Evolutionary conservation across 306 rosid species (phyloP).

Genomic region (Quercus variabilis): DNA sequence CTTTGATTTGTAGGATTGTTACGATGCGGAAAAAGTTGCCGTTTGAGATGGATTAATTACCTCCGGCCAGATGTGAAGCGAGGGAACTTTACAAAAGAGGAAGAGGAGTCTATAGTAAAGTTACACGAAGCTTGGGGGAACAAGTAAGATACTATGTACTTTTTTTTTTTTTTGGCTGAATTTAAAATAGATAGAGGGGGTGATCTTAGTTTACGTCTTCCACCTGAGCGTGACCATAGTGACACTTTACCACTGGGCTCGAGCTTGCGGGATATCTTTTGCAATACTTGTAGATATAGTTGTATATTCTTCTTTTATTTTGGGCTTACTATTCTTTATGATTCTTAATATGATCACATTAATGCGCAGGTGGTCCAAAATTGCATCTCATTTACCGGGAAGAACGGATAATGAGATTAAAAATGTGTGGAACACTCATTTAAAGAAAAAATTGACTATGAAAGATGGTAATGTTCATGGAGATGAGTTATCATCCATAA

Average conservation of each 20-base stretch:
- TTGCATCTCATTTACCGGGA: conserved; percentile 76
- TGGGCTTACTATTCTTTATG: not conserved
- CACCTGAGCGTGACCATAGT: no score
- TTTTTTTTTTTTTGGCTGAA: no score
- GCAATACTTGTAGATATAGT: no score
- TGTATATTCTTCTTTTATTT: not conserved
- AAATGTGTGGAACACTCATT: conserved; percentile 94
- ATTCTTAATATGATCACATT: not conserved
- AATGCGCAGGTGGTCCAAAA: conserved; percentile 79
- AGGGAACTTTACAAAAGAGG: conserved; percentile 69
- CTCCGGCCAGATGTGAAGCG: conserved; percentile 91
- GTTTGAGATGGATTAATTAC: conserved; percentile 96
- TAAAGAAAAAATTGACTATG: conserved; percentile 53
- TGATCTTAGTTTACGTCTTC: no score
- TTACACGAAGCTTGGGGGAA: conserved; percentile 67
- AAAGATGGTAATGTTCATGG: conserved; percentile 21
- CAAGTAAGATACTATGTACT: conserved; percentile 44
- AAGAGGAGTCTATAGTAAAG: conserved; percentile 62
- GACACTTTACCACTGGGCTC: fast-evolving
- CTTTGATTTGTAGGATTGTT: conserved; percentile 45
- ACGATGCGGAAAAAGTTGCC: conserved; percentile 94
- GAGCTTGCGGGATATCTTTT: fast-evolving
- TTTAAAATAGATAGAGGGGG: no score
- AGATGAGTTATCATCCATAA: conserved; percentile 51
- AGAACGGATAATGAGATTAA: conserved; percentile 94